Evolutionary conservation across 1,284 basidiomycete genomes (phyloP), one percentile per base, ranked within the genome.

Genomic region (Chalciporus sp.): DNA sequence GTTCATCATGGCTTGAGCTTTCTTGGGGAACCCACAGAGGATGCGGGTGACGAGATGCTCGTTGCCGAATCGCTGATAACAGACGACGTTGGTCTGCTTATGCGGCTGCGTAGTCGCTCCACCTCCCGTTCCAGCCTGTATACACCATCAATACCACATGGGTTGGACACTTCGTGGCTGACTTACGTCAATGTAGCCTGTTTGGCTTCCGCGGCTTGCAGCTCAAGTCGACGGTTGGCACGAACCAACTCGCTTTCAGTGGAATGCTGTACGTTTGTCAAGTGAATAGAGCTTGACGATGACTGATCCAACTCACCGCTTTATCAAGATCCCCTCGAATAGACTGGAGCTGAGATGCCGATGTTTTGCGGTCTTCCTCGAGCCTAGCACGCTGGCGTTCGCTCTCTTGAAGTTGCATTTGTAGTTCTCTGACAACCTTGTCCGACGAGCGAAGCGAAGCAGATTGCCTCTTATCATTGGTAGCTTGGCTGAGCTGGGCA

Each of bases 201-300:
- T 69, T 84, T 88, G 61, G 81, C 82, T 60, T 92, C 89, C 1
- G 74, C 80, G 20, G 85, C 86, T 63, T 92, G 88, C 26, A 88
- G 79, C 64, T 91, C 89, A 40, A 86, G 86, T 47, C 88, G 80
- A 45, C 89, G 82, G 68, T 90, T 90, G 19, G 80, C 82, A 14
- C 87, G 77, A 59, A 87, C 83, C 4, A 91, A 73, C 28, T 81
- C 77, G 57, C 76, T 84, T 69, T 87, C 87, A 42, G 81, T 79
- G 7, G 84, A 87, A 84, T 88, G 87, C 90, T 92, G 52, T 23
- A 47, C n/a, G 41, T 39, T 54, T 37, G 29, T 44, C 60, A 27
- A 64, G 53, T 35, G 3, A 29, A 27, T 31, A 43, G 16, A 46
- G 43, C 12, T 50, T 9, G 12, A 43, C 42, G 20, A 7, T 45